phyloP scores from a whole-genome alignment of 441 rosid species.

The Raphanus hybrid region DNA sequence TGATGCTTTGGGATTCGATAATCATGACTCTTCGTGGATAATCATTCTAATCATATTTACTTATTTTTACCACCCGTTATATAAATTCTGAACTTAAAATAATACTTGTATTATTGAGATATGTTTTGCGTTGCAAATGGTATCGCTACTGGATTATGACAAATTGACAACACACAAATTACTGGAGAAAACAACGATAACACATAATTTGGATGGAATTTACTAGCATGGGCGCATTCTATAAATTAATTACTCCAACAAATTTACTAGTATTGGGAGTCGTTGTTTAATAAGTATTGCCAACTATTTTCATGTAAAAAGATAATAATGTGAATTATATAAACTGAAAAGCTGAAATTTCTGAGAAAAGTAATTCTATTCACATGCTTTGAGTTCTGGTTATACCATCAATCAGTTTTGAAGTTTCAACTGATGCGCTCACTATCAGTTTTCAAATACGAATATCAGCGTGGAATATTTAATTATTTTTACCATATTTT shows the following conservation, averaged over 20 bases:
- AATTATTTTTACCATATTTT: neutral
- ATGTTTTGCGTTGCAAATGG: conserved; percentile 4
- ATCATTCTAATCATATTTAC: conserved; percentile 1
- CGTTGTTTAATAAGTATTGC: neutral
- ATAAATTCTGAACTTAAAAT: neutral
- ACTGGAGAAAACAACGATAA: neutral
- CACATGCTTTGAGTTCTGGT: neutral
- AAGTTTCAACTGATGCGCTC: neutral
- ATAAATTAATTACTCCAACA: neutral
- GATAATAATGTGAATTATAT: conserved; percentile 3
- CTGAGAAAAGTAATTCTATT: neutral
- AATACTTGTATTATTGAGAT: neutral
- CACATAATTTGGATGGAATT: neutral
- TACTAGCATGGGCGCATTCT: neutral
- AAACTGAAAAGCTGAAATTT: conserved; percentile 1
- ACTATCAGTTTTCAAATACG: neutral
- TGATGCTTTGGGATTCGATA: conserved; percentile 40
- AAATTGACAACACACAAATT: neutral
- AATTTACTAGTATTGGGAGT: neutral
- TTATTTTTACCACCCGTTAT: neutral
- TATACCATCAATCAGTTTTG: neutral
- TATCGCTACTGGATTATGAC: neutral
- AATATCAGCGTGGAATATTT: neutral
- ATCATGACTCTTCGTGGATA: conserved; percentile 37
- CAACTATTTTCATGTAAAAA: neutral